Percentiles rank a stretch among this genome's conserved stretches.
These are phyloP conservation scores for Colletotrichum cereale DNA, from an alignment of 2,329 filamentous ascomycete genomes.

Conservation along the genomic window DNA sequence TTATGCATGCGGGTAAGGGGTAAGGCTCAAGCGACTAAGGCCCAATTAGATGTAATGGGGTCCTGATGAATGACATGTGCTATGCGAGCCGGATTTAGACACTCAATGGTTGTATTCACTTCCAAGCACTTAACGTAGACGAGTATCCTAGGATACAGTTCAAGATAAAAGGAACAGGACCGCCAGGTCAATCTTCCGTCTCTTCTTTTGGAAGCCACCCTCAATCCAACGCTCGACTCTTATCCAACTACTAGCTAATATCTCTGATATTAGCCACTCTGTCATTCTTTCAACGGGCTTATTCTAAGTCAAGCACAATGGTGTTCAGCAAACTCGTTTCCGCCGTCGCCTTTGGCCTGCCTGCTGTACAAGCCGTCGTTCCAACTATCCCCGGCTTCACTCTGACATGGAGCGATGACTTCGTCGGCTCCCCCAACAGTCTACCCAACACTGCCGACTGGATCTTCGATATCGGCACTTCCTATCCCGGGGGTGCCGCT, in stretches of 20 bases:
- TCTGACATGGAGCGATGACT: slow-evolving; percentile 50
- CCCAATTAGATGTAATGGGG: background rate
- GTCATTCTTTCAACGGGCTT: background rate
- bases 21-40: background rate
- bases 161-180: background rate
- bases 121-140: background rate
- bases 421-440: slow-evolving; percentile 47
- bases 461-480: slow-evolving; percentile 58
- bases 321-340: slow-evolving; percentile 17
- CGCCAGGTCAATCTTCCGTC: background rate
- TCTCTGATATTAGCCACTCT: background rate
- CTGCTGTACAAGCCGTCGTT: slow-evolving; percentile 31
- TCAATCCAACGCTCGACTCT: background rate
- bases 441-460: slow-evolving; percentile 56
- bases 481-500: slow-evolving; percentile 58
- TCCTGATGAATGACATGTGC: background rate
- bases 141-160: background rate
- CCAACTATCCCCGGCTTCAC: slow-evolving; percentile 42
- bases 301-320: slow-evolving; percentile 8
- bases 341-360: slow-evolving; percentile 18
- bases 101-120: background rate
- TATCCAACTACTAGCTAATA: background rate
- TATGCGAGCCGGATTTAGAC: background rate
- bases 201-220: background rate
- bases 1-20: background rate